phyloP scores from a whole-genome alignment of 805 yeast species.

The Candida manassasensis region DNA sequence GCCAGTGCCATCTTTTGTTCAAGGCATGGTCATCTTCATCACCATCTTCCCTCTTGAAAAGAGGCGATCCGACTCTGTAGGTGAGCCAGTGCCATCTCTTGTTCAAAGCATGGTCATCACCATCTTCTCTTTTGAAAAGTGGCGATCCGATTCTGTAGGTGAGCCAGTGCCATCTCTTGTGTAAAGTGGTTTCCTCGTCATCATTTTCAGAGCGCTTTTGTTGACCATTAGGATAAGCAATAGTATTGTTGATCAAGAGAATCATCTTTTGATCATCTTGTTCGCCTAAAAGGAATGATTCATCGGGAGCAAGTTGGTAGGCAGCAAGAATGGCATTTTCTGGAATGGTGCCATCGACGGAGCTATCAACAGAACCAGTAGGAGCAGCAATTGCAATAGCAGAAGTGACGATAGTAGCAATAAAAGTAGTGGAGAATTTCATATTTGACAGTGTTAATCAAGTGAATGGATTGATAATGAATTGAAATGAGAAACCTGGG shows the following conservation, averaged over 20 bases:
- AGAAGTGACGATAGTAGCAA: not conserved
- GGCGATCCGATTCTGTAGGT: constrained; percentile 4
- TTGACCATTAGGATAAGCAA: not conserved
- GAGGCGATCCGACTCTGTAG: constrained; percentile 3
- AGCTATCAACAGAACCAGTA: not conserved
- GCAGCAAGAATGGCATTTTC: constrained; percentile 1
- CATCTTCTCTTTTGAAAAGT: constrained; percentile 3
- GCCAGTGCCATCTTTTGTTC: constrained; percentile 4
- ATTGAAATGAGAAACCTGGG: not conserved
- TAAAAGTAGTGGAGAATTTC: constrained; percentile 2
- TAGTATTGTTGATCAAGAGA: constrained; percentile 1
- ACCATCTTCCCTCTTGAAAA: constrained; percentile 3
- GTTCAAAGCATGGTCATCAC: constrained; percentile 1
- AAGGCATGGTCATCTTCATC: constrained; percentile 1
- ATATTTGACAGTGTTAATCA: constrained; percentile 1
- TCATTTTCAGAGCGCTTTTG: constrained; percentile 1
- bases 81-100: constrained; percentile 4
- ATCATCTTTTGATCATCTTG: not conserved
- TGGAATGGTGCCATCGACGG: not conserved
- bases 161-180: constrained; percentile 4
- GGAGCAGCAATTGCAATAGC: not conserved
- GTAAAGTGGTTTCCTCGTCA: not conserved
- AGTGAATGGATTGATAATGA: not conserved
- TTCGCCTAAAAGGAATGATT: not conserved
- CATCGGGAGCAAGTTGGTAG: constrained; percentile 1